Base-by-base conservation (phyloP, 306 rosid species). In the Fragaria nilgerrensis region DNA sequence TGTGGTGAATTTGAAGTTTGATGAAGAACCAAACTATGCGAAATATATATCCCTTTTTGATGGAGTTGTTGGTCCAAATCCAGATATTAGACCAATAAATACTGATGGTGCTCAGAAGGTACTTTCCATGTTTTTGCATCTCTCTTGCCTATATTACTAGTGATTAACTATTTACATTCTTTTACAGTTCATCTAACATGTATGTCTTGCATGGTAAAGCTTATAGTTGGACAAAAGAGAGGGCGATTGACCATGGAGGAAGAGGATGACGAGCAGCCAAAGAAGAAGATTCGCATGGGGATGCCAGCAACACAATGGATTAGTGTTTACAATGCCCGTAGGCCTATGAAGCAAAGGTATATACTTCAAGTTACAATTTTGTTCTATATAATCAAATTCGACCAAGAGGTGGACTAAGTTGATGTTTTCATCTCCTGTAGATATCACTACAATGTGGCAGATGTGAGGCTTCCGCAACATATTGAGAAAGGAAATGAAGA, bases 291-390 rank as follows among this genome's bases (percentile, higher is more conserved):
- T 76, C 91, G 96, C 22, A 76, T 89, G 85, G 98, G 98, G 77
- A 81, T 89, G 85, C 96, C 98, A 45, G 96, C 96, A 61, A 84
- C 88, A 62, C 95, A 91, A 76, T 93, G 98, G 96, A 91, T 91
- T 62, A 93, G 96, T 82, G 86, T 91, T 79, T 91, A 93, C 83
- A 91, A 88, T 88, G 91, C 93, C 20, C 93, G 87, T 50, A 86
- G 86, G 74, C 96, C 96, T 22, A 93, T 93, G 98, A 91, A 91
- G 82, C 98, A 93, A 89, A 93, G 98, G 98, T 91, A 74, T 62
- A 43, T 77, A 53, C 69, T 68, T 68, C 50, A 39, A 48, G 27
- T 56, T 64, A 49, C 69, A 44, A 41, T 45, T 39, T 13, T 58
- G 52, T n/a, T 34, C 75, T 23, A 12, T 2, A 65, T 45, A 36